Evolutionary conservation across 257 asterid species (phyloP).

Genomic region (Lycium ferocissimum): DNA sequence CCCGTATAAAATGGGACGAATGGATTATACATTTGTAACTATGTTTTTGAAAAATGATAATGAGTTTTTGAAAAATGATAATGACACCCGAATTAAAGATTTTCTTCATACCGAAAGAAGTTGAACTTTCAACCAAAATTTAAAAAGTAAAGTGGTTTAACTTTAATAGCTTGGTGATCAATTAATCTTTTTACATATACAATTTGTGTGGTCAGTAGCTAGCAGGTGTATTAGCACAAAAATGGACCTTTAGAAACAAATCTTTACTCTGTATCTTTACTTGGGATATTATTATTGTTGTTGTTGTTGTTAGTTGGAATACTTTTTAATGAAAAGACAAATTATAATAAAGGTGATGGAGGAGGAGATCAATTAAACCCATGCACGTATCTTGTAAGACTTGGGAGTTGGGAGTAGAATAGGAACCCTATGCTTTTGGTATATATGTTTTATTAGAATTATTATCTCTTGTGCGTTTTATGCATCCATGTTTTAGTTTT

Average conservation of each 20-base stretch:
- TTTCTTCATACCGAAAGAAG: background rate
- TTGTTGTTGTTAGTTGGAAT: too few relatives aligned
- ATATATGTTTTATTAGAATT: background rate
- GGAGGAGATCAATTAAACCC: background rate
- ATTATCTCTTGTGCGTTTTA: background rate
- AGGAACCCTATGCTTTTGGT: slow-evolving; percentile 18
- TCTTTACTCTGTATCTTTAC: background rate
- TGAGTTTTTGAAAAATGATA: background rate
- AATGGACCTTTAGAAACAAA: background rate
- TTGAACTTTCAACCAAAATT: background rate
- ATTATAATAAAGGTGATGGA: background rate
- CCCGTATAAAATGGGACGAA: too few relatives aligned
- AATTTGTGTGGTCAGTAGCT: background rate
- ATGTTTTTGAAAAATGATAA: background rate
- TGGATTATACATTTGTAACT: too few relatives aligned
- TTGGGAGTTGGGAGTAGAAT: background rate
- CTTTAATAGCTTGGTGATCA: background rate
- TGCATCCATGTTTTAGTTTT: background rate
- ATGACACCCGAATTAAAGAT: background rate
- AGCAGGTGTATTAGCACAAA: background rate
- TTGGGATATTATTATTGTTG: too few relatives aligned
- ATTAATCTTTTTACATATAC: background rate
- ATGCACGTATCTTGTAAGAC: background rate
- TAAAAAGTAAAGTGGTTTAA: background rate
- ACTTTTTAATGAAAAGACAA: background rate